Evolutionary conservation across 1,139 yeast species (phyloP), one percentile per base, ranked within the genome.

Genomic region (Diutina siamensis): DNA sequence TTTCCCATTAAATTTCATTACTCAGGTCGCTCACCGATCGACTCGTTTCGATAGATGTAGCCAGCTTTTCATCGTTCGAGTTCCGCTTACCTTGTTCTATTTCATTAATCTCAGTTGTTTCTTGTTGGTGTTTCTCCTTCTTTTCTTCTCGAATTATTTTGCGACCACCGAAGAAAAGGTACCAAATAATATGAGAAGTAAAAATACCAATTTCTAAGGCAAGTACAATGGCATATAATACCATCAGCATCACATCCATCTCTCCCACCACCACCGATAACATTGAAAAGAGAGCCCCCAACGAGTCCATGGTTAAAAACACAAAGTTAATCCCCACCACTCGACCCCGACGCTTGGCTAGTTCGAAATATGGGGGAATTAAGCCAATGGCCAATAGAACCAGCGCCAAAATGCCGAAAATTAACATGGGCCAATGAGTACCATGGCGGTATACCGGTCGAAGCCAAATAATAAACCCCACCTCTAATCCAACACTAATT

Each of bases 321-420:
- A 81, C 55, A 58, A 89, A 87, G 57, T 87, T 87, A 55, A 89
- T 82, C 0, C 97, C 97, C 3, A 87, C 77, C 4, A 89, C 97
- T 44, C 86, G 67, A 2, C 97, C 97, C 44, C 74, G 62, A 50
- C 95, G 72, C 57, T 85, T 85, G 34, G 78, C 76, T 34, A 89
- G 66, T 58, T 89, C 97, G 55, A 80, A 80, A 60, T 88, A 89
- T 4, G 97, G 97, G 0, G 97, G 97, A 2, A 89, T 56, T 42
- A 89, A 68, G 0, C 97, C 97, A 2, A 76, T 55, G 0, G 86
- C 95, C 25, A 89, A 66, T 22, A 85, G 60, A 0, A 88, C 68
- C 0, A 94, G 78, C 0, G 97, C 96, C 36, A 85, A 52, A 15
- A 85, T 73, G 17, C 97, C 97, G 50, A 86, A 72, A 41, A 88